Base-by-base conservation (phyloP, 305 asterid species). In the Solanum hybrid region DNA sequence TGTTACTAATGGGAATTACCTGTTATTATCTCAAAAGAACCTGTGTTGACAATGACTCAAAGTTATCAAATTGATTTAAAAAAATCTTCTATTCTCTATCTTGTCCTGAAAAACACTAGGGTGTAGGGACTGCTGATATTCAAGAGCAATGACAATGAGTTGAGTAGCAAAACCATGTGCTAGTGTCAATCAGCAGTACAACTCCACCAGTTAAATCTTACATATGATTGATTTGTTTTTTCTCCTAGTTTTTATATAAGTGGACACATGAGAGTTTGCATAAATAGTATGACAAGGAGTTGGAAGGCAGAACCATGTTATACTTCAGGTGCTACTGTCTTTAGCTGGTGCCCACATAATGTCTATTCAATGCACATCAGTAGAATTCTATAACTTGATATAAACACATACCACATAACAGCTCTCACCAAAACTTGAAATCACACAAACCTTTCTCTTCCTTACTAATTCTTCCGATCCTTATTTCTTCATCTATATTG, bases 281-380 rank as follows among this genome's bases (percentile, higher is more conserved):
- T 79, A 15, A 51, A 51, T 17, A 17, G 0, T 15, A 17, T 17
- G 70, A 17, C 86, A 38, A 38, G 12, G 41, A 80, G n/a, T 37
- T 38, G 80, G 37, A 88, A 89, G 92, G 83, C 92, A 90, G 45
- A 39, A 57, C 31, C 92, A 92, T 92, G 92, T 90, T 91, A 75
- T 13, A 9, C 34, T 45, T 45, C 89, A 88, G n/a, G 89, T 36
- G 73, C 32, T 26, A 41, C 15, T 84, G 90, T 89, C 31, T 90
- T n/a, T 84, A 29, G 34, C 26, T 82, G 51, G 76, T 41, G 31
- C 24, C 87, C 82, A 15, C 70, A 17, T 1, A 57, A 57, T 57
- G 68, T 1, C 20, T 73, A 27, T 27, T 24, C 36, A 39, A 2
- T 45, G 61, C 65, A 81, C 12, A 26, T 26, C 12, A 7, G 8